phyloP scores from a whole-genome alignment of 768 basidiomycete species.

The Nidularia pulvinata region DNA sequence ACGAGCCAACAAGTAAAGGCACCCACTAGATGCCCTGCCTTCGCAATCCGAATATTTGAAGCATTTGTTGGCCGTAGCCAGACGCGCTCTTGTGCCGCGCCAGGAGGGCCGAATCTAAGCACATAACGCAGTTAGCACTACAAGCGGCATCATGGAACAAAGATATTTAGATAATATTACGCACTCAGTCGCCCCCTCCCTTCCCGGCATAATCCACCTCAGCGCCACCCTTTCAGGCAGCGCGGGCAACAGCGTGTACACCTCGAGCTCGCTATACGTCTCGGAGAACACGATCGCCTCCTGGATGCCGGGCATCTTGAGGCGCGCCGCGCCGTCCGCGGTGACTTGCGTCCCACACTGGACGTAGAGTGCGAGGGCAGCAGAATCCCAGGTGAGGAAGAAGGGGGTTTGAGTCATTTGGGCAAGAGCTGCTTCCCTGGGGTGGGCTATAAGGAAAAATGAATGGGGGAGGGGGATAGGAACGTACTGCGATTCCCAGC shows the following conservation, averaged over 20 bases:
- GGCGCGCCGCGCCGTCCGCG: constrained; percentile 38
- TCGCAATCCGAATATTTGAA: constrained; percentile 33
- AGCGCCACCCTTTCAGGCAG: constrained; percentile 52
- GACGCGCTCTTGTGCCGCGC: constrained; percentile 30
- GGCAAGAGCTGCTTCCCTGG: constrained; percentile 59
- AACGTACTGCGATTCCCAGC: constrained; percentile 61
- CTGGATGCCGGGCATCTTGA: constrained; percentile 68
- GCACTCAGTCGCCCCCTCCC: constrained; percentile 28
- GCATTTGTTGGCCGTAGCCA: constrained; percentile 42
- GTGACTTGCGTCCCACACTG: constrained; percentile 49
- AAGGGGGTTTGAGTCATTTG: constrained; percentile 56
- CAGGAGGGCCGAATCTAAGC: constrained; percentile 27
- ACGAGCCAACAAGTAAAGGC: background rate
- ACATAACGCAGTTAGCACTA: too few species aligned
- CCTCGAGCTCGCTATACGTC: constrained; percentile 33
- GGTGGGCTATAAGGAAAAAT: background rate
- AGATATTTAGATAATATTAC: constrained; percentile 8
- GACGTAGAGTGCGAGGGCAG: constrained; percentile 58
- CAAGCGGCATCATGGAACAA: background rate
- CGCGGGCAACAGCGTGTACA: constrained; percentile 32
- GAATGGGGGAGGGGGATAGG: background rate
- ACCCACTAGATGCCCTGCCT: constrained; percentile 42
- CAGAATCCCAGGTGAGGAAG: constrained; percentile 72
- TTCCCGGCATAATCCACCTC: constrained; percentile 56
- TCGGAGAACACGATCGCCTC: constrained; percentile 68